Evolutionary conservation across 139 green algal species (phyloP), one percentile per base, ranked within the genome.

Genomic region (Bryopsis sp.): DNA sequence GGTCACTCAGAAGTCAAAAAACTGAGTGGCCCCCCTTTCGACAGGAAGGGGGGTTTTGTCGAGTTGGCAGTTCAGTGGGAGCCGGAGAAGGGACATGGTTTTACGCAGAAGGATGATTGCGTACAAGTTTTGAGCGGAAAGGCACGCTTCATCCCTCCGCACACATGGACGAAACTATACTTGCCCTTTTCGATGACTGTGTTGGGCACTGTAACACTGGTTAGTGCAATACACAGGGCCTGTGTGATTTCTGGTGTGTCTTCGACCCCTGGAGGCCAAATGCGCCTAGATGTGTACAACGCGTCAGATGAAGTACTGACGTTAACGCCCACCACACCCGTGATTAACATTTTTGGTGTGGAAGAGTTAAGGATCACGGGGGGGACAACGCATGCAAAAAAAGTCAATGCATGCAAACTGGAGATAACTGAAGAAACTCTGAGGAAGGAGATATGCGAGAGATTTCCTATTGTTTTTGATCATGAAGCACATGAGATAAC

Each of bases 221-320:
- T 11, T 36, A 35, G 35, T 38, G 11, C 7, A 8, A 57, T 69
- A 15, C 15, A 31, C n/a, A 11, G 39, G 19, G 7, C 15, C 3
- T 35, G 37, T 34, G 19, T 54, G 3, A 28, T 69, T 8, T 58
- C 36, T 32, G 39, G 39, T 32, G 5, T 57, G 4, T 35, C 28
- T 5, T 6, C 15, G 7, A 69, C 62, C 22, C 6, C 37, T 32
- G 62, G 35, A 36, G 62, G 62, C 5, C 26, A 50, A 36, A 3
- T 69, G 32, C 62, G 37, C 7, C 11, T 54, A n/a, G 22, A 57
- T 28, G 62, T 69, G 8, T 58, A 58, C 38, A 69, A 69, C 54
- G 28, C 19, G 35, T 36, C 62, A n/a, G 15, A 5, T 31, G 43
- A 57, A 69, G 39, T 54, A 6, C n/a, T 69, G 11, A 11, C 26